phyloP scores from a whole-genome alignment of 768 basidiomycete genomes.

The Antrodiella citrinella region DNA sequence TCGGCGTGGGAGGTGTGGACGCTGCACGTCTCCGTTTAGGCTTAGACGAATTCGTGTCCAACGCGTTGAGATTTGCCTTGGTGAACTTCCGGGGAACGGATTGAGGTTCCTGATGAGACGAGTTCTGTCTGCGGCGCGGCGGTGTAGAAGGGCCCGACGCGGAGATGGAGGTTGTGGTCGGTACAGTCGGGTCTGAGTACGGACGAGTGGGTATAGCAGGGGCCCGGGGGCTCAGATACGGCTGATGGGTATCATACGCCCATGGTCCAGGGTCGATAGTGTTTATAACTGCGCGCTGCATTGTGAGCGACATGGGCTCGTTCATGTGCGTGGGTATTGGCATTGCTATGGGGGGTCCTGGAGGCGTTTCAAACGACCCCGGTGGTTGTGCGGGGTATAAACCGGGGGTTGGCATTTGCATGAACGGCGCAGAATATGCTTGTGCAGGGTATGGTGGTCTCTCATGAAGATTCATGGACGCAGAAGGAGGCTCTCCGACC shows the following conservation, averaged over 20 bases:
- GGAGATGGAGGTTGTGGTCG: constrained; percentile 4
- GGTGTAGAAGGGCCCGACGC: neutral
- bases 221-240: constrained; percentile 15
- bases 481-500: neutral
- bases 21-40: neutral
- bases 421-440: neutral
- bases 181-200: constrained; percentile 22
- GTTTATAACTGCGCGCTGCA: constrained; percentile 24
- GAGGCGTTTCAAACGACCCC: neutral
- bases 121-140: constrained; percentile 2
- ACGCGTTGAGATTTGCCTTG: constrained; percentile 1
- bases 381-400: neutral
- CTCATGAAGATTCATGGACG: neutral
- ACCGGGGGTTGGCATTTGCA: neutral
- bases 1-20: constrained; percentile 1
- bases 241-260: neutral
- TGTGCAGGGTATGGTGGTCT: neutral
- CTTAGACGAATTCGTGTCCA: neutral
- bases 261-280: neutral
- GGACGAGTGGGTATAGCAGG: constrained; percentile 20
- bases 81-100: constrained; percentile 10
- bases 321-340: constrained; percentile 27
- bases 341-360: constrained; percentile 18
- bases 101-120: constrained; percentile 1
- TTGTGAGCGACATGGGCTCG: constrained; percentile 25